Evolutionary conservation across 2,329 filamentous ascomycete genomes (phyloP).

Genomic region (Colletotrichum sp.): DNA sequence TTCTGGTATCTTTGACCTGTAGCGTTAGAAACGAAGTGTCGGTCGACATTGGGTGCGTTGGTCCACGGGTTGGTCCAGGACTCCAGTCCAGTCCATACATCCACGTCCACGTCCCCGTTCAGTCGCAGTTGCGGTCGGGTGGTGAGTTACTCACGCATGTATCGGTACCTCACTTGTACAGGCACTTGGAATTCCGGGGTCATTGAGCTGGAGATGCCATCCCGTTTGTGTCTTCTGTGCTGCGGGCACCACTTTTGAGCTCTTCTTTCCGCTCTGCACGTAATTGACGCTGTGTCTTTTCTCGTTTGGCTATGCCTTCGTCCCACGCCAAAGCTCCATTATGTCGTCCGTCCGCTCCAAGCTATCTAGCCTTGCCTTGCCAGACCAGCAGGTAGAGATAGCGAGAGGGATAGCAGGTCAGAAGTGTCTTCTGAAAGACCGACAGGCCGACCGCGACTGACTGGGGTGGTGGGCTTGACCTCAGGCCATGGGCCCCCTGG

Average conservation of each 20-base stretch:
- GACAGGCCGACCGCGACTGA: constrained; percentile 20
- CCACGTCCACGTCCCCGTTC: neutral
- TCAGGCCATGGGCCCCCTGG: constrained; percentile 19
- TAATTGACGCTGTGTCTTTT: neutral
- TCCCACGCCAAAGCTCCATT: neutral
- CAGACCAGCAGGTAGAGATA: neutral
- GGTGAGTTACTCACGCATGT: neutral
- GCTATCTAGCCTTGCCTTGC: neutral
- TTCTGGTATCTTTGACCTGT: constrained; percentile 11
- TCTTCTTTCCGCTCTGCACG: neutral
- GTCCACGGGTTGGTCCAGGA: neutral
- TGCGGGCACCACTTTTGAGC: neutral
- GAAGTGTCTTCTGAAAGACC: constrained; percentile 6
- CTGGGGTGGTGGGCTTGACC: constrained; percentile 4
- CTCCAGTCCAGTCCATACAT: neutral
- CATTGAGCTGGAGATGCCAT: neutral
- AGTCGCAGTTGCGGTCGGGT: constrained; percentile 17
- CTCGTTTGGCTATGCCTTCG: neutral
- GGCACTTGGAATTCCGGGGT: neutral
- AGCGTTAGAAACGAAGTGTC: constrained; percentile 3
- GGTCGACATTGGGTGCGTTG: constrained; percentile 8
- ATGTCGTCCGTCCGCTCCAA: neutral
- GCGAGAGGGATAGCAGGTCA: neutral
- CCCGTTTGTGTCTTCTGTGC: neutral
- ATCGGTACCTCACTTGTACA: neutral